Evolutionary conservation across 768 basidiomycete genomes (phyloP), one percentile per base, ranked within the genome.

Genomic region (Collybia nuda): DNA sequence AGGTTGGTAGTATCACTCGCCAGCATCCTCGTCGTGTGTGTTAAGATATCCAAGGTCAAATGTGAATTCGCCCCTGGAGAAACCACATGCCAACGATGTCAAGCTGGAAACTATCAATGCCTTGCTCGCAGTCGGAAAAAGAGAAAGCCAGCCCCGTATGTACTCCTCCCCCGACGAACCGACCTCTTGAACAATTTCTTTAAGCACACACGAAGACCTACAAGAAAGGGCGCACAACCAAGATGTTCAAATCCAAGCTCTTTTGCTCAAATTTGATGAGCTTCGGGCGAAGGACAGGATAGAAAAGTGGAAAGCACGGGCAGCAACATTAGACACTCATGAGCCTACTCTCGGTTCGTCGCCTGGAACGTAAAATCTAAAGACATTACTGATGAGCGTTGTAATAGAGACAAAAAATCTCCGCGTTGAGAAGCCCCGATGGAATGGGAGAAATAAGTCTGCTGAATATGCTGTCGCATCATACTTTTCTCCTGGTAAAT

Each of bases 121-220:
- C 61, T 72, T 22, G 62, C 76, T 4, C 71, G 78, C 36, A 67
- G 61, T 39, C 72, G 81, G 48, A 84, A 84, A 67, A 82, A 80
- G 59, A 75, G 81, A 35, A 79, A 80, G 61, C 66, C 77, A 48
- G 81, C 80, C 40, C 79, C 78, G 81, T 81, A 64, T 48, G 79
- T 62, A 14, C 15, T 19, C 36, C n/a, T 26, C 29, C 15, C 36
- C 12, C 1, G 11, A 36, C 14, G 26, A 37, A 8, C 8, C 41
- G n/a, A 18, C 47, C 21, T 18, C n/a, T 29, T 18, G 35, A 43
- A 32, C 22, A 1, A n/a, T n/a, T 21, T 21, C 24, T 7, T 37
- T 14, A 40, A 82, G 80, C 12, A 80, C 79, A 2, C 80, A 82
- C 47, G 81, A 82, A 58, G 75, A 81, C 48, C 61, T 82, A 14